A percentile compares a stretch with the other conserved stretches of the same genome.
Evolutionary conservation across 2,329 filamentous ascomycete genomes (phyloP).

Genomic region (Fusarium fracticaudum): DNA sequence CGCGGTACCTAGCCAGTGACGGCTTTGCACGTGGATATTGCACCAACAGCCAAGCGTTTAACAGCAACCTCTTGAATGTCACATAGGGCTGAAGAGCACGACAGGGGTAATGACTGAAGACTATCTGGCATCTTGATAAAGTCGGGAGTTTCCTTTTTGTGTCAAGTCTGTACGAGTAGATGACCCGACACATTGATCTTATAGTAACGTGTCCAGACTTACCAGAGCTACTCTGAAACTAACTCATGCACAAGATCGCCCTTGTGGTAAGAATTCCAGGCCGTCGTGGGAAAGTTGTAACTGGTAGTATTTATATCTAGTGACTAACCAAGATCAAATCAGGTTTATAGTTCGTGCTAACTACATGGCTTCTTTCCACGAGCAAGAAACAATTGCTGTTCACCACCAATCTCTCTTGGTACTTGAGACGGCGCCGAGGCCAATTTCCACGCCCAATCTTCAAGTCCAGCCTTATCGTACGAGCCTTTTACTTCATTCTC

Average conservation of each 20-base stretch:
- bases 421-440: conserved; percentile 30
- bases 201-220: not conserved
- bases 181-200: not conserved
- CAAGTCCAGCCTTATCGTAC: conserved; percentile 39
- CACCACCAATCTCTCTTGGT: conserved; percentile 37
- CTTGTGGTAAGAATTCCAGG: not conserved
- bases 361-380: conserved; percentile 20
- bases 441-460: conserved; percentile 41
- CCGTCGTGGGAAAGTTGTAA: not conserved
- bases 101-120: not conserved
- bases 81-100: not conserved
- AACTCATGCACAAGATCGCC: not conserved
- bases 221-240: not conserved
- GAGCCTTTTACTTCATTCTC: conserved; percentile 33
- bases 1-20: not conserved
- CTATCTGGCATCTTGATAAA: not conserved
- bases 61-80: not conserved
- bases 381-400: conserved; percentile 43
- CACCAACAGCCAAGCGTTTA: not conserved
- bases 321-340: not conserved
- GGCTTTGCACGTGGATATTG: not conserved
- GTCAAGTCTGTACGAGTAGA: not conserved
- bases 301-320: no score
- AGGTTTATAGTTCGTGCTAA: not conserved
- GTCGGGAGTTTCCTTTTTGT: not conserved